Conservation (phyloP, 2,329 filamentous ascomycete genomes). For the Calcarisporium arbuscula region DNA sequence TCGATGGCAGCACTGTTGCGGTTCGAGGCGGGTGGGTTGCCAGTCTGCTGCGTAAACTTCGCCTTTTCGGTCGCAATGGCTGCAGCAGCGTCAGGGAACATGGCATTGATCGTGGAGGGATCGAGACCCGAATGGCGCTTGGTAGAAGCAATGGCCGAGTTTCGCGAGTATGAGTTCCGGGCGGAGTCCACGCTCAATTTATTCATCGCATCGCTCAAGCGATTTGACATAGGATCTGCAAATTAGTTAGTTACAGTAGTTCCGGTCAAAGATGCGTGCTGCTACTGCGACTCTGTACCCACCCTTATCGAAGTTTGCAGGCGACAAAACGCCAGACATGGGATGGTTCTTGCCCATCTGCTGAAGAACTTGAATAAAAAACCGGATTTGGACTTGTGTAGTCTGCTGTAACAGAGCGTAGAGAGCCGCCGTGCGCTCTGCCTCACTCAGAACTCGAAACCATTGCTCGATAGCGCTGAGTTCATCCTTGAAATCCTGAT, state of each 20-base stretch:
- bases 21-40: conserved; percentile 82
- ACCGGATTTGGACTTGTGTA: conserved; percentile 96
- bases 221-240: conserved; percentile 91
- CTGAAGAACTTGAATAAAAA: conserved; percentile 97
- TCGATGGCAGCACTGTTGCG: conserved; percentile 82
- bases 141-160: conserved; percentile 62
- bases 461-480: conserved; percentile 98
- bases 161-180: conserved; percentile 78
- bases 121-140: conserved; percentile 96
- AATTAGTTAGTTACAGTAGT: conserved; percentile 10
- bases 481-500: conserved; percentile 99
- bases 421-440: conserved; percentile 88
- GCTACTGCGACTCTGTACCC: conserved; percentile 20
- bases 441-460: conserved; percentile 96
- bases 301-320: conserved; percentile 96
- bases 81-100: conserved; percentile 97
- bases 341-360: conserved; percentile 99
- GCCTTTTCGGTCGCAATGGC: conserved; percentile 99
- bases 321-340: conserved; percentile 91
- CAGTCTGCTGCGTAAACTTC: conserved; percentile 93
- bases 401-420: conserved; percentile 97
- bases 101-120: conserved; percentile 88
- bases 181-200: conserved; percentile 85
- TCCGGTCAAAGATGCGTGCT: too few relatives aligned
- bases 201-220: conserved; percentile 92